Evolutionary conservation across 2,329 filamentous ascomycete genomes (phyloP).

Genomic region (Teratosphaeria gauchensis): DNA sequence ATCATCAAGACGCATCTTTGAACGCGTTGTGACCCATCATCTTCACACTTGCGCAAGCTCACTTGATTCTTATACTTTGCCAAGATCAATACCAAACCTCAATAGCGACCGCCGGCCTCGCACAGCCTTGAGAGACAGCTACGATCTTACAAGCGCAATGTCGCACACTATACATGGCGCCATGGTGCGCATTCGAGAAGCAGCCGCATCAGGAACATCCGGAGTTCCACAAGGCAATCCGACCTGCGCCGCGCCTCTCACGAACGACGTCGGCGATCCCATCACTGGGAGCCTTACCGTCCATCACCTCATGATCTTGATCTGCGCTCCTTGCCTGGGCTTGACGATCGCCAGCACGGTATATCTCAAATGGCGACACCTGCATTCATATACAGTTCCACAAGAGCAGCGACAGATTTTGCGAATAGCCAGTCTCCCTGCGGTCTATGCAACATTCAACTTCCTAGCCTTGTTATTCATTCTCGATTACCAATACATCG

Average conservation of each 20-base stretch:
- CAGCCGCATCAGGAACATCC: background rate
- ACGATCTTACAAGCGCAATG: background rate
- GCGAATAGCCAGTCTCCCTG: slow-evolving; percentile 8
- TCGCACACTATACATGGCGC: background rate
- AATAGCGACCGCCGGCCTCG: no score
- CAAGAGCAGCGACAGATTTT: slow-evolving; percentile 15
- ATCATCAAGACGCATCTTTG: background rate
- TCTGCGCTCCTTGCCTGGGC: slow-evolving; percentile 6
- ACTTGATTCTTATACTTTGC: no score
- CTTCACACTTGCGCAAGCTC: no score
- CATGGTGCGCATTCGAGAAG: background rate
- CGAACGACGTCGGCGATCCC: slow-evolving; percentile 6
- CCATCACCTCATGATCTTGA: slow-evolving; percentile 11
- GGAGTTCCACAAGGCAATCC: slow-evolving; percentile 1
- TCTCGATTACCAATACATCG: slow-evolving; percentile 8
- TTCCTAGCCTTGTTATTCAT: slow-evolving; percentile 11
- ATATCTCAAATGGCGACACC: slow-evolving; percentile 6
- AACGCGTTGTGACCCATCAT: background rate
- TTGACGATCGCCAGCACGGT: slow-evolving; percentile 4
- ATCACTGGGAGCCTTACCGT: slow-evolving; percentile 9
- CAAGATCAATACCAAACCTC: no score
- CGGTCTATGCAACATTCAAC: slow-evolving; percentile 9
- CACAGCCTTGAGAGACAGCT: no score
- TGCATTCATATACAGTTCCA: slow-evolving; percentile 9
- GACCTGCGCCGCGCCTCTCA: slow-evolving; percentile 8